phyloP scores from a whole-genome alignment of 2,329 filamentous ascomycete genomes.

The Pleurostoma richardsiae region DNA sequence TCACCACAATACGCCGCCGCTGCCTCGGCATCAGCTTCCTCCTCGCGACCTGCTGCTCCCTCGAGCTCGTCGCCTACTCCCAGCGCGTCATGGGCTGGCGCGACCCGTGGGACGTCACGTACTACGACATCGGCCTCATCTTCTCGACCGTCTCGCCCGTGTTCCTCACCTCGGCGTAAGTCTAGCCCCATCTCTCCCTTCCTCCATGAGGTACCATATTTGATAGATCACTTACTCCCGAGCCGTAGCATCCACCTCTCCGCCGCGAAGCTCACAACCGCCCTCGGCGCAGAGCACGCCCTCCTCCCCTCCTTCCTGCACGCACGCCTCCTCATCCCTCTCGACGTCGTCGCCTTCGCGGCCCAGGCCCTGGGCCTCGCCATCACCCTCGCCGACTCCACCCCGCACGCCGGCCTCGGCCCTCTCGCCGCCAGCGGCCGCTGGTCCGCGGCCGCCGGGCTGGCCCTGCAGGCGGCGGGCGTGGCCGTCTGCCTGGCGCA shows the following conservation, averaged over 20 bases:
- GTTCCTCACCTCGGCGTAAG: neutral
- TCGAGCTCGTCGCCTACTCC: neutral
- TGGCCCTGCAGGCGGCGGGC: constrained; percentile 16
- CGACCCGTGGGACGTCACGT: neutral
- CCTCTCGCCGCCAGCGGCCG: constrained; percentile 1
- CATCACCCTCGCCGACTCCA: constrained; percentile 17
- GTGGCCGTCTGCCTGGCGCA: constrained; percentile 16
- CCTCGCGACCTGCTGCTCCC: neutral
- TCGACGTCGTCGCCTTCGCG: constrained; percentile 17
- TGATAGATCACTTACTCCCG: too few relatives aligned
- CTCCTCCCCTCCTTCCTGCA: constrained; percentile 16
- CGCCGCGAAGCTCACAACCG: constrained; percentile 15
- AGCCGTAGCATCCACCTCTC: constrained; percentile 19
- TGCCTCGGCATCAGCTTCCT: neutral
- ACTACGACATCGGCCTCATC: neutral
- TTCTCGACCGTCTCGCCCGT: neutral
- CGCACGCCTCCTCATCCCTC: constrained; percentile 16
- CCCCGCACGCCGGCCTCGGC: constrained; percentile 6
- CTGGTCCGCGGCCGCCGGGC: constrained; percentile 12
- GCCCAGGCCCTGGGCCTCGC: constrained; percentile 20
- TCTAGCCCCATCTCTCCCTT: neutral
- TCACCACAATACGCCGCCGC: neutral
- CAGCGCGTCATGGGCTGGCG: neutral
- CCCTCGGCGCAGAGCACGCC: constrained; percentile 21
- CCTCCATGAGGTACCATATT: too few relatives aligned